A percentile compares a stretch with the other conserved stretches of the same genome.
Conservation (phyloP, 257 asterid species). For the Penstemon barbatus region DNA sequence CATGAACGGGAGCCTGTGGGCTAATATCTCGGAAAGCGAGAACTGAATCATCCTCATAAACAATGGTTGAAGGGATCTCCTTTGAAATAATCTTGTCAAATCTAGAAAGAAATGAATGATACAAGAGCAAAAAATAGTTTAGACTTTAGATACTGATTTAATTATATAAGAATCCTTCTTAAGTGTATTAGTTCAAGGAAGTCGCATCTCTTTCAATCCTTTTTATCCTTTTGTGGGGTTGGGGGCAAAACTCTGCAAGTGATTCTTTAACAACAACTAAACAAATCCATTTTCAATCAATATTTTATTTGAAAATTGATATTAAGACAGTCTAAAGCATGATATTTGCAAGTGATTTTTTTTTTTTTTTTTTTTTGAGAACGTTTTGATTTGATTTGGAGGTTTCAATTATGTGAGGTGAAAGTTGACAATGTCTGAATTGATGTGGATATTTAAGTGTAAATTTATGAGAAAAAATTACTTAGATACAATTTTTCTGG, state of each 20-base stretch:
- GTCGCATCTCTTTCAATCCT: neutral
- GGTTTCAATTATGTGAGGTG: too few relatives aligned
- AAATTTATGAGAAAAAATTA: too few relatives aligned
- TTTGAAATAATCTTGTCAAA: conserved; percentile 92
- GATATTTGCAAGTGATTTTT: too few relatives aligned
- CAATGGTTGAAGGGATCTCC: conserved; percentile 80
- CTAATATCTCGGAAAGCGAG: conserved; percentile 89
- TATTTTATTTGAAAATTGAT: neutral
- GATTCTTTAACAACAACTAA: too few relatives aligned
- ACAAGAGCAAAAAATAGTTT: conserved; percentile 18
- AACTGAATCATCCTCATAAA: conserved; percentile 85
- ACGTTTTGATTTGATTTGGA: too few relatives aligned
- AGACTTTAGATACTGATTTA: neutral
- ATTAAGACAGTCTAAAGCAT: neutral
- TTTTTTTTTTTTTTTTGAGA: too few relatives aligned
- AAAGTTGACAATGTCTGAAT: too few relatives aligned
- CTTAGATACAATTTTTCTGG: too few relatives aligned
- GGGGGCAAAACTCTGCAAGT: neutral
- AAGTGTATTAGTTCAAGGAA: conserved; percentile 2
- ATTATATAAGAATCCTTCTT: conserved; percentile 1
- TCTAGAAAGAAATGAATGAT: conserved; percentile 37
- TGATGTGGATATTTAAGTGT: too few relatives aligned
- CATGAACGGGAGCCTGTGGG: conserved; percentile 98
- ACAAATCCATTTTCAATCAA: neutral
- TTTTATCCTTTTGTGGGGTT: neutral